Evolutionary conservation across 164 flowering plant genomes (phyloP), one percentile per base, ranked within the genome.

Genomic region (Euptelea pleiosperma): DNA sequence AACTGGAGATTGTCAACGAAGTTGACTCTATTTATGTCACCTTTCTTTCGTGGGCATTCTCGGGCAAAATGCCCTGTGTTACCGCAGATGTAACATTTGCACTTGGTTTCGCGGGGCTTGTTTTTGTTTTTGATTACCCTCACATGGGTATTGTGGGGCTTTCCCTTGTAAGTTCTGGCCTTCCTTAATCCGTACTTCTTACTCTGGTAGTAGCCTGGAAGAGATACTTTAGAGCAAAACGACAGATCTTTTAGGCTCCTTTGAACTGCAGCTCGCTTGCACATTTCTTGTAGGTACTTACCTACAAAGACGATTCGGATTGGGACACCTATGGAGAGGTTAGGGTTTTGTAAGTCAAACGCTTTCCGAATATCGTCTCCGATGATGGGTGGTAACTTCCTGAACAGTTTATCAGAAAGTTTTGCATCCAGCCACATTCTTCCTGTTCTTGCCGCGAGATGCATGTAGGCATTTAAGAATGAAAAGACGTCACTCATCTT

Each of bases 71-170:
- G 63, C 1, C 53, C 25, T 16, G 31, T 41, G 0, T 47, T 45
- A 0, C 45, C 63, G 15, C 63, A 58, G 0, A 58, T n/a, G 39
- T 58, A 58, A 41, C 61, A 58, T 16, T 58, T 58, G 41, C 63
- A 59, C 0, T 34, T 47, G 0, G 15, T 48, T 9, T 19, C 40
- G 3, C 12, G 8, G 3, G 6, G 5, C 26, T 15, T 19, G 34
- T 55, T 19, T 28, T 41, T 56, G 18, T 39, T 24, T 35, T 42
- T 56, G 10, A 18, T 22, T 1, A 56, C 42, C 4, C 60, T 14
- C 2, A 24, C 33, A 41, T 56, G 60, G 0, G 63, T n/a, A 0
- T 7, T 11, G 12, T 59, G 55, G 2, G 63, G 63, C 31, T 59
- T 59, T 1, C 63, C 63, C 0, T 59, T 47, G 55, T 59, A 59